Evolutionary conservation across 352 stramenopile species (phyloP), one percentile per base, ranked within the genome.

Genomic region (Phytophthora colocasiae): DNA sequence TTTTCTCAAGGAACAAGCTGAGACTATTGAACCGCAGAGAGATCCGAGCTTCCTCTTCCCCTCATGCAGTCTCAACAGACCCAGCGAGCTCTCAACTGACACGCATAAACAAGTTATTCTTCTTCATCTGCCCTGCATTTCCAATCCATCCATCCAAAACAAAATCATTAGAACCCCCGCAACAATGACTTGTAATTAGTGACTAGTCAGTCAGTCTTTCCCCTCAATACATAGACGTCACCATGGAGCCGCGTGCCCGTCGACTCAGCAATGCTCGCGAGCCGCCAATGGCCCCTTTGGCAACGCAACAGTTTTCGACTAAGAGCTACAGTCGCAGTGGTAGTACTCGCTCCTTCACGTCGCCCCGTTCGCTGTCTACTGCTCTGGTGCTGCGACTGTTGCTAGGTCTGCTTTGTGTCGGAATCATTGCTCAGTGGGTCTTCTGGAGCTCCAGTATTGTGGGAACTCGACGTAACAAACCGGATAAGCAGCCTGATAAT

Each of bases 191-290:
- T 19, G 19, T 19, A 19, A 19, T 19, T 61, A 29, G 50, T 14
- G 14, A 40, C 63, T 46, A 58, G 4, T 34, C n/a, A 43, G 24
- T 9, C 19, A 19, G 19, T 19, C 19, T 19, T 19, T 19, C 19
- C 19, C 19, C 19, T 19, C 19, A 19, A 19, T n/a, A n/a, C n/a
- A n/a, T 19, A 19, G 19, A 19, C 19, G 15, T 44, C 31, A 7
- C 3, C 48, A 89, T 89, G 80, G 80, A 86, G 70, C 78, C 80
- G 32, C 77, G 80, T 39, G 71, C 67, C 7, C 74, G 74, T 15
- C 69, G 63, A 38, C 60, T 75, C 50, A 69, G 47, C 32, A 73
- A 71, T 55, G 63, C 52, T 29, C 70, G 70, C 26, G 70, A 78
- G 61, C 49, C 66, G 24, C 44, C 66, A 10, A 45, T 75, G 22